These are phyloP conservation scores for Aspergillus sclerotialis DNA, from an alignment of 2,329 filamentous ascomycete species.

Conservation along the genomic window DNA sequence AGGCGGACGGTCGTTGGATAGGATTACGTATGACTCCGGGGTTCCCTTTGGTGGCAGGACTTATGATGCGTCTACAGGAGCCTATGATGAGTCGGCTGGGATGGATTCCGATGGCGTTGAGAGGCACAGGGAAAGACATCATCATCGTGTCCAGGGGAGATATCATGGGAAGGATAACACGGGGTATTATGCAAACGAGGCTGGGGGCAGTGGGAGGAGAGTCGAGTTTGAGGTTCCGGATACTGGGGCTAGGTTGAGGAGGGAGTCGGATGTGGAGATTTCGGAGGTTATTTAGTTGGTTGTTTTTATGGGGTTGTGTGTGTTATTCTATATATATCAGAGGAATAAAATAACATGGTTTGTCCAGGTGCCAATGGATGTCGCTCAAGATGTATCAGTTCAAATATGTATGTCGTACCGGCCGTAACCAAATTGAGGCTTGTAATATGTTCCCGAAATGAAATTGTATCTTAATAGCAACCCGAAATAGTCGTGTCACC, in stretches of 20 bases:
- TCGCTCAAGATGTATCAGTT: not conserved
- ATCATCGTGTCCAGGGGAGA: constrained; percentile 1
- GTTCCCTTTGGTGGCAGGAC: constrained; percentile 8
- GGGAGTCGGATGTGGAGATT: constrained; percentile 11
- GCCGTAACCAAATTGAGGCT: no score
- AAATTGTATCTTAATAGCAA: not conserved
- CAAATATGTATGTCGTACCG: no score
- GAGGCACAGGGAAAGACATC: constrained; percentile 4
- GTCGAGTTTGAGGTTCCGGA: constrained; percentile 13
- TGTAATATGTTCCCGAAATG: not conserved
- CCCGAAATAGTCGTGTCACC: not conserved
- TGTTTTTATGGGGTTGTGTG: no score
- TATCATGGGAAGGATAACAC: not conserved
- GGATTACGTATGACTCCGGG: constrained; percentile 5
- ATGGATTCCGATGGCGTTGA: constrained; percentile 8
- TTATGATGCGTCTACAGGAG: constrained; percentile 9
- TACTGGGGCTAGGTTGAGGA: constrained; percentile 11
- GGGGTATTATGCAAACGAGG: not conserved
- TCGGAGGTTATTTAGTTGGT: constrained; percentile 3
- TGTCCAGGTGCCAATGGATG: no score
- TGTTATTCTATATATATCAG: constrained; percentile 1
- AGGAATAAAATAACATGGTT: not conserved
- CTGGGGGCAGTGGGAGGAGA: not conserved
- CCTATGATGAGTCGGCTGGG: constrained; percentile 12
- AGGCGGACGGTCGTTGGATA: constrained; percentile 6